A percentile compares a stretch with the other conserved stretches of the same genome.
These are phyloP conservation scores for Marasmius fiardii DNA, from an alignment of 1,284 basidiomycete genomes.

Conservation along the genomic window DNA sequence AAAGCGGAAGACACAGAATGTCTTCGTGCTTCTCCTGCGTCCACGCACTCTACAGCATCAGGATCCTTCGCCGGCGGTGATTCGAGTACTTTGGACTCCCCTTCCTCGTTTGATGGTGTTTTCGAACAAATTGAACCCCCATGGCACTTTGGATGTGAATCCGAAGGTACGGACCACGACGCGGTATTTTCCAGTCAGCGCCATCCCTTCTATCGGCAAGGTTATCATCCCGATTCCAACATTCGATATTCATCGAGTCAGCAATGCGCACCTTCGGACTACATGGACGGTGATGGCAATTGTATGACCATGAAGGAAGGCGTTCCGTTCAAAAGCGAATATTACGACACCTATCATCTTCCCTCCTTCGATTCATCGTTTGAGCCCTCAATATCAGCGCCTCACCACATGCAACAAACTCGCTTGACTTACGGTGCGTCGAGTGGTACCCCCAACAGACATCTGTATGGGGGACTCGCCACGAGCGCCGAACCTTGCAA, in stretches of 20 bases:
- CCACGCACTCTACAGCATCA: not conserved
- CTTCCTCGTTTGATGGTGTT: not conserved
- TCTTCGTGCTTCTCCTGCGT: not conserved
- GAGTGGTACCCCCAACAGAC: not conserved
- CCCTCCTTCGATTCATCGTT: not conserved
- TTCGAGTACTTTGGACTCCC: not conserved
- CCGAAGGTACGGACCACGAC: not conserved
- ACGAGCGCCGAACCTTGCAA: not conserved
- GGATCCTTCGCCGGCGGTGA: not conserved
- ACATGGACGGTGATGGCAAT: not conserved
- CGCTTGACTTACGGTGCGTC: not conserved
- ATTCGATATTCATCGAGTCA: not conserved
- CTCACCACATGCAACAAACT: not conserved
- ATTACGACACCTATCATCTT: not conserved
- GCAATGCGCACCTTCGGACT: not conserved
- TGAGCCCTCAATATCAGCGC: not conserved
- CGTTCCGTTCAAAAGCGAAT: not conserved
- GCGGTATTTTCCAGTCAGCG: not conserved
- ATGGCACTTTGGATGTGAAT: not conserved
- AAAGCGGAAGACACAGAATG: not conserved
- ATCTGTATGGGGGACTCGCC: not conserved
- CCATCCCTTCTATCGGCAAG: not conserved
- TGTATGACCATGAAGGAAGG: not conserved
- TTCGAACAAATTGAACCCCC: not conserved
- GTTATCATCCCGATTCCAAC: no score